Base-by-base conservation (phyloP, 192 early-diverging fungal genomes). In the Backusella parvicylindrica region DNA sequence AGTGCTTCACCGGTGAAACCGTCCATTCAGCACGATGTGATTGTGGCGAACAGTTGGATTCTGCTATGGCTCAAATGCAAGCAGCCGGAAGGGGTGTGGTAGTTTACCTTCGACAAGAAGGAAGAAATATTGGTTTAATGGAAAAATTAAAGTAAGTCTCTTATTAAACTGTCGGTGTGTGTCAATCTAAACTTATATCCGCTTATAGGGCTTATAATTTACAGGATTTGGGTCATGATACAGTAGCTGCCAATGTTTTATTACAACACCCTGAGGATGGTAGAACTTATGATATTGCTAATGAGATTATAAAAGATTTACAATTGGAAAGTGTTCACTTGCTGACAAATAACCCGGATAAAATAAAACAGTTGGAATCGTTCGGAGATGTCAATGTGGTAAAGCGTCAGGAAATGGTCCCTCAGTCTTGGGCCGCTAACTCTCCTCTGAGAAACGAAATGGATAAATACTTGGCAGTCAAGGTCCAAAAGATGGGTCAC, bases 1-100 rank as follows among this genome's bases (percentile, higher is more conserved):
- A 95, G 78, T 99, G 97, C 77, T 98, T 97, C 74, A 99, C 97
- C 0, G 96, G 97, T 64, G 97, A 99, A 77, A 98, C 95, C 0
- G 89, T 98, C 2, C 91, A 93, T 31, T 95, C 93, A 8, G 89
- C 89, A 64, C 88, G 97, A 11, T 99, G 97, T 77, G 97, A 99
- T 83, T 99, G 97, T 83, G 95, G 92, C 21, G 95, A 96, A 75
- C 97, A 98, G 78, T 85, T 99, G 69, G 91, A 96, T 68, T 91
- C 93, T 74, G 92, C 97, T 0, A 97, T 97, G 94, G 84, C 91
- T 56, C 80, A 91, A 70, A 98, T 99, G 83, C 91, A 93, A 70
- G 75, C 75, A 28, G 94, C 93, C 72, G 92, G 94, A 18, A 84
- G 91, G 0, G 97, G 96, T 26, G 94, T 98, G 13, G 91, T 99